Evolutionary conservation across 1,284 basidiomycete species (phyloP), one percentile per base, ranked within the genome.

Genomic region (Bjerkandera adusta): DNA sequence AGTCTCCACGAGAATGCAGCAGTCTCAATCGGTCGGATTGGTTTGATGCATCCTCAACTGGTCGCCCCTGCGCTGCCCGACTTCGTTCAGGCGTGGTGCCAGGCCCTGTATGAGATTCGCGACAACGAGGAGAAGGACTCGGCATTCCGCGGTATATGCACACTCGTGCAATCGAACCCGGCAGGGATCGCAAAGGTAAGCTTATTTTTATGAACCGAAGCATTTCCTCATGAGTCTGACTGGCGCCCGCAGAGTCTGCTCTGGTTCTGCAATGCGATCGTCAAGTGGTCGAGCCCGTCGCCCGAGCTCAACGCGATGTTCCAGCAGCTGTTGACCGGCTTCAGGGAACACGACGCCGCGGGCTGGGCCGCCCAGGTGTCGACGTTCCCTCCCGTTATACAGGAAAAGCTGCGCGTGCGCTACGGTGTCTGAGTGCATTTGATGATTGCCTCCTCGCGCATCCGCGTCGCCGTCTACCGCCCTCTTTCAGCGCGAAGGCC

Each of bases 61-160:
- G 92, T 99, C 32, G 93, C 96, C 12, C 94, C 94, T 24, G 88
- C 95, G 60, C 74, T 98, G 35, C 80, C 84, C 5, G 85, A 91
- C 55, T 99, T 97, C 66, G 92, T 94, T 7, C 89, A 93, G 65
- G 85, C 89, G 8, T 99, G 97, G 97, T 98, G 96, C 68, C 89
- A 93, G 58, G 94, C 96, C 6, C 70, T 99, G 48, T 95, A 95
- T 69, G 97, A 99, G 67, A 99, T 99, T 66, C 89, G 97, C 58
- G 97, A 99, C 65, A 99, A 99, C 62, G 96, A 99, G 58, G 97
- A 99, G 73, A 99, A 99, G 71, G 97, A 98, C 63, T 97, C 93
- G n/a, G 97, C 97, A 4, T 99, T 99, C 81, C 78, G 94, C 49
- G 97, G 97, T 2, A 81, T 99, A 59, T 99, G 97, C 70, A 92